Percentiles rank a stretch among this genome's conserved stretches.
phyloP scores from a whole-genome alignment of 148 eudicot species.

The Linanthus parryae region DNA sequence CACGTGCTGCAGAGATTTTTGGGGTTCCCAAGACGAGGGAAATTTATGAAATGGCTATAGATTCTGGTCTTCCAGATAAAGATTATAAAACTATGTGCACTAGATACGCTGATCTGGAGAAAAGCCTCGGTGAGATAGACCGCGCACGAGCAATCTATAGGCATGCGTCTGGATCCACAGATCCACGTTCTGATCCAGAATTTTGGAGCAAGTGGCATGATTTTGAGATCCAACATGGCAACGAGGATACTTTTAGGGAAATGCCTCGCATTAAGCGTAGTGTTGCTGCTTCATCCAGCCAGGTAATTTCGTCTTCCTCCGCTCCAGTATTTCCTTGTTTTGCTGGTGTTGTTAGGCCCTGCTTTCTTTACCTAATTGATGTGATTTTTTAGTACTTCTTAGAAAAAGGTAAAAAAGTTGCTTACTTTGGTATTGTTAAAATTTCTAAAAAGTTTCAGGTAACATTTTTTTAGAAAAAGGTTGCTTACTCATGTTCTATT shows the following conservation, averaged over 20 bases:
- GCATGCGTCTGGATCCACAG: slow-evolving; percentile 62
- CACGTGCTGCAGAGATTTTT: slow-evolving; percentile 82
- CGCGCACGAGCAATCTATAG: slow-evolving; percentile 64
- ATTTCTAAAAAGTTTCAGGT: no score
- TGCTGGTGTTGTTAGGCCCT: no score
- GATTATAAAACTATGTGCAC: slow-evolving; percentile 78
- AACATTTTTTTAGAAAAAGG: no score
- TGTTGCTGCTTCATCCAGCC: slow-evolving; percentile 70
- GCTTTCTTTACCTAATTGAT: no score
- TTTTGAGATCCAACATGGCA: slow-evolving; percentile 88
- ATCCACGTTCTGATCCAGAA: slow-evolving; percentile 70
- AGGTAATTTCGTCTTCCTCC: slow-evolving; percentile 26
- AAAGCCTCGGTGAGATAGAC: slow-evolving; percentile 85
- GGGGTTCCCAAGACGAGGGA: slow-evolving; percentile 86
- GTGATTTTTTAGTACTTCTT: no score
- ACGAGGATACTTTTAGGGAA: slow-evolving; percentile 83
- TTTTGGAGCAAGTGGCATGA: slow-evolving; percentile 81
- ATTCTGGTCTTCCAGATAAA: slow-evolving; percentile 85
- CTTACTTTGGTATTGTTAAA: no score
- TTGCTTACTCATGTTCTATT: no score
- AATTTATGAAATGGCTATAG: slow-evolving; percentile 84
- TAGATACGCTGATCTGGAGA: slow-evolving; percentile 83
- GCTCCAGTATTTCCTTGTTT: neutral
- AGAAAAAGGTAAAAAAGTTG: no score
- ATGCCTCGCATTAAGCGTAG: slow-evolving; percentile 82